Evolutionary conservation across 176 grass and related monocot species (phyloP), one percentile per base, ranked within the genome.

Genomic region (Avena atlantica): DNA sequence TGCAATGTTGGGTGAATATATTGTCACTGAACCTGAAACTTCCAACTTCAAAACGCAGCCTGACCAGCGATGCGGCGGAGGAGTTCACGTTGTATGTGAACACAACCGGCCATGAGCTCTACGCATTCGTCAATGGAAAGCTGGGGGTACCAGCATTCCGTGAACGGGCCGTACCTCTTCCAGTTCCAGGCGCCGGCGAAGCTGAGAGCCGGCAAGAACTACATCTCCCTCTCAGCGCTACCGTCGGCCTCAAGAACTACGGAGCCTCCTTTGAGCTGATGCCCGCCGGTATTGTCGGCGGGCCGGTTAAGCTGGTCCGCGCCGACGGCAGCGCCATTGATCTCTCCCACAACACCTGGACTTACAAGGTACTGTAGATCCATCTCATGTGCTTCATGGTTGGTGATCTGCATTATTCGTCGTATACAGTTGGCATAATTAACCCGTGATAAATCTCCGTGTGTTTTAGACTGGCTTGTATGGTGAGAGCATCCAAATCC

Each of bases 191-290:
- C 81, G 11, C 68, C 81, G 5, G 68, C 12, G 13, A 74, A 11
- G 5, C 68, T 83, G n/a, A 14, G 25, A 4, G 13, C 52, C 20
- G 69, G 82, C 52, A 84, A 29, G 42, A 91, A 94, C 71, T 24
- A 89, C 24, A 76, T 94, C 21, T 70, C 87, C 71, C 80, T 91
- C 52, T 94, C 27, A 94, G 92, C 57, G 87, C 64, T 1, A 88
- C 92, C 50, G 81, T 89, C 19, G 92, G 92, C 27, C 84, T 94
- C 8, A 87, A 87, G 69, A 71, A 71, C 37, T 76, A 84, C 10
- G 70, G 82, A 2, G 37, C 36, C 13, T 51, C 11, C 10, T 85
- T 63, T 17, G 82, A 84, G 70, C 14, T 62, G 9, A 47, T 74
- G 36, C 82, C 70, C 0, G 82, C 69, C 1, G 70, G 70, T 2